Conservation (phyloP, 2,329 filamentous ascomycete species). For the Cercospora brassicicola region DNA sequence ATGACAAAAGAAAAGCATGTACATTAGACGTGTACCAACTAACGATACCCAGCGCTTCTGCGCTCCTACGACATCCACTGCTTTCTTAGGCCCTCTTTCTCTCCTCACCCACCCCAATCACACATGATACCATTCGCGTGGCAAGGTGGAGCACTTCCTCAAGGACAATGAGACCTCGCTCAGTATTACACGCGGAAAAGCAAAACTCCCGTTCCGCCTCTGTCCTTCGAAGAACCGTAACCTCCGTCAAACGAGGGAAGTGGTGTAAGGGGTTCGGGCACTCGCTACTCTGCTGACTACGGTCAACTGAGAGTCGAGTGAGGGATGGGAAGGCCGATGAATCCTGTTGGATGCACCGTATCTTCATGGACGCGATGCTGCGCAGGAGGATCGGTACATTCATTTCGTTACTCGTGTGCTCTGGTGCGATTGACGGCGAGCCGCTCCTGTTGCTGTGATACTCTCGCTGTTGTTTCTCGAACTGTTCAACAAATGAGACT, state of each 20-base stretch:
- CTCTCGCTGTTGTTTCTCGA: not conserved
- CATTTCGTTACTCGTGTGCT: not conserved
- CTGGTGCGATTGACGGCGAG: not conserved
- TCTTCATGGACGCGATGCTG: not conserved
- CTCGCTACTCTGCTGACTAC: not conserved
- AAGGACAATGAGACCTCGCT: conserved; percentile 54
- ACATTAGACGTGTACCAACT: conserved; percentile 10
- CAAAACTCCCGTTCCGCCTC: conserved; percentile 29
- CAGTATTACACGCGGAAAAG: conserved; percentile 56
- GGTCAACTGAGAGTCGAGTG: not conserved
- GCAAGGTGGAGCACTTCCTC: conserved; percentile 55
- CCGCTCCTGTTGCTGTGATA: not conserved
- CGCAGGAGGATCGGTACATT: not conserved
- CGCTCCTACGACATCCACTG: not conserved
- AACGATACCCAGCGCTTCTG: conserved; percentile 14
- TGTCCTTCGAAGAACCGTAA: conserved; percentile 12
- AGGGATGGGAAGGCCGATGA: conserved; percentile 7
- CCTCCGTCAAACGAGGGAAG: conserved; percentile 3
- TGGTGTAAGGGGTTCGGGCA: conserved; percentile 11
- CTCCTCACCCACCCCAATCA: not conserved
- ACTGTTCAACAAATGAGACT: not conserved
- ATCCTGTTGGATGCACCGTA: not conserved
- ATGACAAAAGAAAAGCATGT: not conserved
- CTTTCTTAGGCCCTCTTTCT: not conserved
- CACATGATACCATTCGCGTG: conserved; percentile 41